phyloP scores from a whole-genome alignment of 306 rosid genomes.

The Canavalia gladiata region DNA sequence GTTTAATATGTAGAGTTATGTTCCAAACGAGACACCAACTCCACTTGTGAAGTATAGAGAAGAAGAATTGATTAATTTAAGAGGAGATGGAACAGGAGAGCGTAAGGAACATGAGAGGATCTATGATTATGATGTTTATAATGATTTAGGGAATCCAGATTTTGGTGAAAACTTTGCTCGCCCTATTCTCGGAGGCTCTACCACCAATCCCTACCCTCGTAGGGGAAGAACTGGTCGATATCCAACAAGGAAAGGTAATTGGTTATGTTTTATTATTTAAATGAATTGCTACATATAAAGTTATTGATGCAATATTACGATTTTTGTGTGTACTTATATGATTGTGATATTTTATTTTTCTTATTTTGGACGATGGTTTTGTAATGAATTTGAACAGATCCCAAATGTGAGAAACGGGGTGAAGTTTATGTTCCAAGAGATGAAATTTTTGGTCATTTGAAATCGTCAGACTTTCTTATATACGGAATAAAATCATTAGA shows the following conservation, averaged over 20 bases:
- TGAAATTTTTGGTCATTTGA: constrained; percentile 80
- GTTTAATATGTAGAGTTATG: constrained; percentile 58
- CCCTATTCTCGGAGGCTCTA: constrained; percentile 80
- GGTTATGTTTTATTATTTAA: too few species aligned
- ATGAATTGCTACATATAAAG: too few species aligned
- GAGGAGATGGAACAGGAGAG: constrained; percentile 78
- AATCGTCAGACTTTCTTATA: constrained; percentile 72
- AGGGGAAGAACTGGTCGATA: constrained; percentile 90
- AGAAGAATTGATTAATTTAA: constrained; percentile 68
- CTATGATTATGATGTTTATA: constrained; percentile 78
- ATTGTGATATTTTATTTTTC: not conserved
- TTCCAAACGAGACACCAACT: constrained; percentile 71
- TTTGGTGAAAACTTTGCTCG: constrained; percentile 44
- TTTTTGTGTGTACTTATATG: not conserved
- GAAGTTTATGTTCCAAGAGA: constrained; percentile 89
- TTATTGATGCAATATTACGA: not conserved
- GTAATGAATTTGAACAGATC: constrained; percentile 56
- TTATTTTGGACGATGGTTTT: not conserved
- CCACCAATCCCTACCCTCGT: constrained; percentile 77
- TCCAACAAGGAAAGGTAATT: constrained; percentile 58
- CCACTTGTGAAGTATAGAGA: constrained; percentile 63
- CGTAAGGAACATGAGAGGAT: constrained; percentile 73
- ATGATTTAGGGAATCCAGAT: constrained; percentile 77
- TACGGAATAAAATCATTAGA: constrained; percentile 70
- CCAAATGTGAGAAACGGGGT: constrained; percentile 65